A percentile compares a stretch with the other conserved stretches of the same genome.
phyloP scores from a whole-genome alignment of 768 basidiomycete genomes.

The Pleurotus salmoneostramineus region DNA sequence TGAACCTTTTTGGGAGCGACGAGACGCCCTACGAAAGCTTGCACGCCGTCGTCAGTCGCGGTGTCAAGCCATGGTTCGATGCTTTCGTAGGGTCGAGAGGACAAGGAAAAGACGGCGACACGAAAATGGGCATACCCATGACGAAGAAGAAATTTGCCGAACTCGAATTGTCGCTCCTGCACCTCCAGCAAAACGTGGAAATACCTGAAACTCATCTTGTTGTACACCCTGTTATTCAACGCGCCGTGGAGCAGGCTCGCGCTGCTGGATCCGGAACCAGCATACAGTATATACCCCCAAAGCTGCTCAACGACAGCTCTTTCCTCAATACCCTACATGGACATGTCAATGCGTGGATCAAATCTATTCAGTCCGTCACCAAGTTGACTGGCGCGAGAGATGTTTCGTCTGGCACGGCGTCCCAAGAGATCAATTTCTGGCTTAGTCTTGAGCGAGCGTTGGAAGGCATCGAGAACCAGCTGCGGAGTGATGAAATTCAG shows the following conservation, averaged over 20 bases:
- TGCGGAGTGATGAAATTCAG: slow-evolving; percentile 87
- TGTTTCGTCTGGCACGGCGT: slow-evolving; percentile 91
- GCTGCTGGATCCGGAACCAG: slow-evolving; percentile 58
- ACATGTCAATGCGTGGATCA: slow-evolving; percentile 98
- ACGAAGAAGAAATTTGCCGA: slow-evolving; percentile 99
- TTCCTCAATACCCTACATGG: slow-evolving; percentile 93
- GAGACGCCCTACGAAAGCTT: slow-evolving; percentile 94
- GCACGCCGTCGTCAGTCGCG: slow-evolving; percentile 91
- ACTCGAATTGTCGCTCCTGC: slow-evolving; percentile 88
- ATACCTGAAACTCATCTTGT: slow-evolving; percentile 94
- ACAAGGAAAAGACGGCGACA: slow-evolving; percentile 70
- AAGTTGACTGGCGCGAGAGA: slow-evolving; percentile 91
- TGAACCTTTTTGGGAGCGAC: slow-evolving; percentile 87
- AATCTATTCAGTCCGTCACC: slow-evolving; percentile 94
- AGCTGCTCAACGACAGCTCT: slow-evolving; percentile 77
- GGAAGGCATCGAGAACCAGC: slow-evolving; percentile 89
- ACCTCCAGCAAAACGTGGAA: slow-evolving; percentile 98
- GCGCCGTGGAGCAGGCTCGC: slow-evolving; percentile 73
- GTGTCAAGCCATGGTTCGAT: slow-evolving; percentile 98
- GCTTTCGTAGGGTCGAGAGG: slow-evolving; percentile 89
- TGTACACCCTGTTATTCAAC: slow-evolving; percentile 86
- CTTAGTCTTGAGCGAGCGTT: slow-evolving; percentile 89
- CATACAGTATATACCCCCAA: slow-evolving; percentile 68
- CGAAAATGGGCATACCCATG: slow-evolving; percentile 93
- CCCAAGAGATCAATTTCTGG: slow-evolving; percentile 99